Percentiles rank a stretch among this genome's conserved stretches.
phyloP scores from a whole-genome alignment of 1,139 yeast genomes.

The Suhomyces panamericanus region DNA sequence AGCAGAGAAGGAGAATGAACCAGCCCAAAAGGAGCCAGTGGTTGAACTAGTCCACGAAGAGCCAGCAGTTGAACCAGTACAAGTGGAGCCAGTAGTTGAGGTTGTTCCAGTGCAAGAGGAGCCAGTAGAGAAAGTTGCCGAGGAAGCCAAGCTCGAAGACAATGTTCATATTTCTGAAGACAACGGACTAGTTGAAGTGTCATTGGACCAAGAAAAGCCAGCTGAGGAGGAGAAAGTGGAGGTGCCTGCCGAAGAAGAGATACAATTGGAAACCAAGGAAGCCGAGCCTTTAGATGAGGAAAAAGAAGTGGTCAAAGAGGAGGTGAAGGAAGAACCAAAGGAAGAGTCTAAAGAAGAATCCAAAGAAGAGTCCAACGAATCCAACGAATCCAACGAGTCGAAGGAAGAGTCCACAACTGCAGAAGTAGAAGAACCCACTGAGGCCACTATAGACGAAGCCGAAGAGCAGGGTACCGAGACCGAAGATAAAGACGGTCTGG shows the following conservation, averaged over 20 bases:
- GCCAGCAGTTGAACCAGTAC: background rate
- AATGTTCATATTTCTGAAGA: background rate
- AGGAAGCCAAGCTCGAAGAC: no score
- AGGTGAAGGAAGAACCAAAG: background rate
- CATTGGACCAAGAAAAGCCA: background rate
- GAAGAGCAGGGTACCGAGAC: background rate
- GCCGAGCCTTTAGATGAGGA: no score
- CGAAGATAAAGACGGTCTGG: conserved; percentile 2
- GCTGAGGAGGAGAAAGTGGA: no score
- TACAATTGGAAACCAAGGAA: no score
- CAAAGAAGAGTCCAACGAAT: background rate
- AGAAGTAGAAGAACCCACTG: no score
- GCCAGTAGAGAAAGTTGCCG: background rate
- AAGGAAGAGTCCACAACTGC: background rate
- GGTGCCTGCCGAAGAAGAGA: no score
- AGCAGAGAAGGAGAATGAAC: background rate
- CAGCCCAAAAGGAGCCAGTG: background rate
- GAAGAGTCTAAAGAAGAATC: background rate
- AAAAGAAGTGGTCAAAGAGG: no score
- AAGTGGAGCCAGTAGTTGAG: background rate
- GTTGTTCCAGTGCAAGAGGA: conserved; percentile 1
- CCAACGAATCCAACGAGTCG: background rate
- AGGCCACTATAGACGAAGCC: conserved; percentile 4
- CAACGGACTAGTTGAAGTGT: background rate
- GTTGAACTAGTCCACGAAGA: background rate